A percentile compares a stretch with the other conserved stretches of the same genome.
phyloP scores from a whole-genome alignment of 1,284 basidiomycete genomes.

The Hortiboletus rubellus region DNA sequence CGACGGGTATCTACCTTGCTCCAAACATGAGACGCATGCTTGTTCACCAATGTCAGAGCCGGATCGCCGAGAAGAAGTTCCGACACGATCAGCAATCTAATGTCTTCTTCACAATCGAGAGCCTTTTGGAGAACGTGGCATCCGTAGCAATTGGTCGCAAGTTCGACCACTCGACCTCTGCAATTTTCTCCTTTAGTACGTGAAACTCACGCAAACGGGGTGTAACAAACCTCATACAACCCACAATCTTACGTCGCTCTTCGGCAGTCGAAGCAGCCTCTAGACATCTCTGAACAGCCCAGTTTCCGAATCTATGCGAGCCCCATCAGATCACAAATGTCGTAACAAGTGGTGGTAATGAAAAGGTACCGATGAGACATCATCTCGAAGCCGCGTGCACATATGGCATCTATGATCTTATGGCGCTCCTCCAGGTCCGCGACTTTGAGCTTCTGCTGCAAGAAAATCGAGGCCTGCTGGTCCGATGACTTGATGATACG shows the following conservation, averaged over 20 bases:
- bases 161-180: constrained; percentile 77
- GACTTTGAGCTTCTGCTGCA: constrained; percentile 84
- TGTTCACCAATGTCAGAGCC: constrained; percentile 79
- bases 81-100: constrained; percentile 74
- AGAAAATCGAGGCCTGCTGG: constrained; percentile 84
- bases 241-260: constrained; percentile 74
- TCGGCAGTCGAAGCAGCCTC: constrained; percentile 70
- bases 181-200: constrained; percentile 1
- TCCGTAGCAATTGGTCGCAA: constrained; percentile 83
- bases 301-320: constrained; percentile 70
- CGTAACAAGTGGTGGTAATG: not conserved
- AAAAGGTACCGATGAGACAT: constrained; percentile 73
- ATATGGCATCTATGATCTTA: constrained; percentile 83
- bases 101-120: constrained; percentile 83
- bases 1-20: constrained; percentile 58
- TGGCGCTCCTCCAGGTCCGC: constrained; percentile 73
- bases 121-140: constrained; percentile 86
- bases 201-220: constrained; percentile 5
- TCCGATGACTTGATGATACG: constrained; percentile 84
- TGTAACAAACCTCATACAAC: constrained; percentile 71
- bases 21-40: constrained; percentile 86
- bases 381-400: constrained; percentile 79
- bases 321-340: constrained; percentile 12
- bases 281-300: constrained; percentile 81
- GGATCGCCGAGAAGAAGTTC: constrained; percentile 79